Evolutionary conservation across 2,329 filamentous ascomycete genomes (phyloP).

Genomic region (Raffaelea ambrosiae): DNA sequence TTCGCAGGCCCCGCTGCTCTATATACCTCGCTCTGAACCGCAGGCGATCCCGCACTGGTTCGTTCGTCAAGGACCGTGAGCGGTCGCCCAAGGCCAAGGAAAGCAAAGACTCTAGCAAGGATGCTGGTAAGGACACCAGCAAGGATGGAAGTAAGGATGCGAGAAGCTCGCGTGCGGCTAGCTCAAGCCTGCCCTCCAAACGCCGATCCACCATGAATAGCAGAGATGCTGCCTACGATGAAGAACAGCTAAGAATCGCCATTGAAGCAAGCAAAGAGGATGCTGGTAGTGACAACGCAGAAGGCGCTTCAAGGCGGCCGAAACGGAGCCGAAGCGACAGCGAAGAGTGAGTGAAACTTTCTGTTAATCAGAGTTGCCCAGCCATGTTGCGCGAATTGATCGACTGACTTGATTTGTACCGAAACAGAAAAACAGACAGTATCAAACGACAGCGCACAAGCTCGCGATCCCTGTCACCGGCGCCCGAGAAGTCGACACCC

Average conservation of each 20-base stretch:
- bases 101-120: slow-evolving; percentile 28
- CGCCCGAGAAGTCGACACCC: slow-evolving; percentile 37
- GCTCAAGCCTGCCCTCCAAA: slow-evolving; percentile 56
- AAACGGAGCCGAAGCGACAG: slow-evolving; percentile 87
- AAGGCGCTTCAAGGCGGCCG: slow-evolving; percentile 50
- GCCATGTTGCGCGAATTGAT: no score
- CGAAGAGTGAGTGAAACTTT: slow-evolving; percentile 67
- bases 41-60: slow-evolving; percentile 52
- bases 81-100: slow-evolving; percentile 43
- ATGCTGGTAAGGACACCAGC: slow-evolving; percentile 3
- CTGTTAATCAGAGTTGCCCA: no score
- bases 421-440: slow-evolving; percentile 55
- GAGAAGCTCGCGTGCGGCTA: slow-evolving; percentile 36
- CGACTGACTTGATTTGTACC: no score
- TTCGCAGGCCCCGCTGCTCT: slow-evolving; percentile 53
- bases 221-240: slow-evolving; percentile 87
- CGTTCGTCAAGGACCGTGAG: slow-evolving; percentile 54
- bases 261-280: slow-evolving; percentile 95
- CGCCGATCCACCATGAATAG: slow-evolving; percentile 97
- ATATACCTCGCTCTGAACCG: slow-evolving; percentile 55
- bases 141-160: slow-evolving; percentile 7
- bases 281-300: slow-evolving; percentile 38
- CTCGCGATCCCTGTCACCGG: slow-evolving; percentile 61
- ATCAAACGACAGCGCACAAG: slow-evolving; percentile 77
- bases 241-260: slow-evolving; percentile 83